Percentiles rank a stretch among this genome's conserved stretches.
Evolutionary conservation across 305 asterid genomes (phyloP).

Genomic region (Withania somnifera): DNA sequence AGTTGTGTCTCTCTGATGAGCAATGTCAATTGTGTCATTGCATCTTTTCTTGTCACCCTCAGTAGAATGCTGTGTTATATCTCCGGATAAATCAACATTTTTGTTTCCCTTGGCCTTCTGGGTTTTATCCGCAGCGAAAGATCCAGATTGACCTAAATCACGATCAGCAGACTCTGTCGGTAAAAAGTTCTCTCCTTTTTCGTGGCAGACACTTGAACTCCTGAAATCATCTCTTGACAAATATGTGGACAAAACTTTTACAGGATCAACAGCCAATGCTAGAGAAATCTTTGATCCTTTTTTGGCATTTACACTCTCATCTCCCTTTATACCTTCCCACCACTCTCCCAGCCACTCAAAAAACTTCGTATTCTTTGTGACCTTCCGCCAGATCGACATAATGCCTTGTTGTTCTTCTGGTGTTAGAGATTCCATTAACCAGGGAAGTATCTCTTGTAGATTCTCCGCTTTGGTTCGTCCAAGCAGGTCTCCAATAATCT

Average conservation of each 20-base stretch:
- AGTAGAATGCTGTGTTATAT: slow-evolving; percentile 12
- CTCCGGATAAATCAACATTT: slow-evolving; percentile 16
- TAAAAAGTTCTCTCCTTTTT: slow-evolving; percentile 12
- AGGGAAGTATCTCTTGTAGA: slow-evolving; percentile 61
- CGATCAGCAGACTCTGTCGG: slow-evolving; percentile 12
- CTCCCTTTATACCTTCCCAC: slow-evolving; percentile 62
- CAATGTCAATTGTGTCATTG: slow-evolving; percentile 19
- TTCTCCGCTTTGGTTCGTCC: slow-evolving; percentile 55
- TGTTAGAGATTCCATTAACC: slow-evolving; percentile 61
- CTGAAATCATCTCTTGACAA: slow-evolving; percentile 29
- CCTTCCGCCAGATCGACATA: slow-evolving; percentile 55
- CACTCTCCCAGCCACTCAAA: slow-evolving; percentile 78
- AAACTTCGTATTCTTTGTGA: slow-evolving; percentile 54
- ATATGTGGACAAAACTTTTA: slow-evolving; percentile 53
- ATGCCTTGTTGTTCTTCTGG: slow-evolving; percentile 49
- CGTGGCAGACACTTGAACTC: slow-evolving; percentile 18
- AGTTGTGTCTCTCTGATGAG: slow-evolving; percentile 17
- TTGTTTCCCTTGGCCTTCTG: slow-evolving; percentile 15
- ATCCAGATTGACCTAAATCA: slow-evolving; percentile 14
- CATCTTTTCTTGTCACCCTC: slow-evolving; percentile 32
- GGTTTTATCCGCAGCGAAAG: slow-evolving; percentile 19
- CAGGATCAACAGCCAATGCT: slow-evolving; percentile 35
- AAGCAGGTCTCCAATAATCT: slow-evolving; percentile 60
- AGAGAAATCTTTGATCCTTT: slow-evolving; percentile 32
- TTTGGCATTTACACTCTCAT: slow-evolving; percentile 23